Base-by-base conservation (phyloP, 1,284 basidiomycete species). In the Phellinidium pouzarii region DNA sequence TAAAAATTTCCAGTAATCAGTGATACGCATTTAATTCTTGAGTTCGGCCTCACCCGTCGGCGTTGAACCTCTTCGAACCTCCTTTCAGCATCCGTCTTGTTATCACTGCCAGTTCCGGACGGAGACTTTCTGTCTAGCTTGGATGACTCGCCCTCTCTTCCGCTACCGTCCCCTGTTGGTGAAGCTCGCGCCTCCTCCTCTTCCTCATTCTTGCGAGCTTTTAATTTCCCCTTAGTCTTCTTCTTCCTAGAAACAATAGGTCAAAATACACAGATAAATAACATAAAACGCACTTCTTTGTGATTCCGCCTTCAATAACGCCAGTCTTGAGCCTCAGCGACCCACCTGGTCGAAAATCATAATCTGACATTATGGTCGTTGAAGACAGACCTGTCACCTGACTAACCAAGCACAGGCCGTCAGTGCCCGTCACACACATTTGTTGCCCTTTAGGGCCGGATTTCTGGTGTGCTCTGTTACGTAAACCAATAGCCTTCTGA, bases 261-360 rank as follows among this genome's bases (percentile, higher is more conserved):
- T 53, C 37, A 45, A 34, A 51, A 53, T 23, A 36, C 23, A 20
- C 54, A 31, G 26, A 7, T 6, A 37, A 42, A n/a, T n/a, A 26
- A 51, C 44, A 45, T 42, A 53, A 49, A 1, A 75, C 82, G 63
- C 64, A 92, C 91, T 93, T 94, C 67, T 93, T 91, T 41, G 81
- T 78, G 52, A 84, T 73, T 3, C 82, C 86, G 53, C 86, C 86
- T 59, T 86, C 85, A 34, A 72, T 75, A 34, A 84, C 81, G 44
- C 89, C 86, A 31, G 87, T 84, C 71, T 94, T 95, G 67, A 95
- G 78, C 71, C 94, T 95, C 65, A 95, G 83, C 59, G 87, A 83
- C 62, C 93, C 92, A 44, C 91, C 88, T 43, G 91, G 84, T 64
- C 82, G 83, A 69, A 88, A 77, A 70, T 90, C 82, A 70, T 95